Conservation (phyloP, 2,329 filamentous ascomycete species). For the Neobulgaria alba region DNA sequence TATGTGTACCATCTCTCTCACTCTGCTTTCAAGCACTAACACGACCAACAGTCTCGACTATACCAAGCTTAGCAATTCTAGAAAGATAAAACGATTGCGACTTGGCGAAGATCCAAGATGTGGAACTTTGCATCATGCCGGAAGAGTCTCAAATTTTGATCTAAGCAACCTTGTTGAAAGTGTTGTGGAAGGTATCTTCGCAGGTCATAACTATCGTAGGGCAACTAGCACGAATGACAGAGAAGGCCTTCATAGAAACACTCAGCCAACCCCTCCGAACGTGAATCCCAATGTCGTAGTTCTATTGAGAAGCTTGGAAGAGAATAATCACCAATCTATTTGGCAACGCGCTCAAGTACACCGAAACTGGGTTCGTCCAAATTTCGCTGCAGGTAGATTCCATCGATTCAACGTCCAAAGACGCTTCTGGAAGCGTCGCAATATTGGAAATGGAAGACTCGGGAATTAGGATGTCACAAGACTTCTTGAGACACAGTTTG, state of each 20-base stretch:
- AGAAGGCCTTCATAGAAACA: no score
- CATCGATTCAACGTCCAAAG: constrained; percentile 15
- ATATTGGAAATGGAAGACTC: constrained; percentile 47
- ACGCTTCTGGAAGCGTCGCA: constrained; percentile 14
- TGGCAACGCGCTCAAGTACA: constrained; percentile 55
- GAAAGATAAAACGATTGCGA: no score
- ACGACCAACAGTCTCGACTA: no score
- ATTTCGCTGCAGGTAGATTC: constrained; percentile 30
- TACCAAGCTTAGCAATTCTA: constrained; percentile 27
- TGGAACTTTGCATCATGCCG: constrained; percentile 15
- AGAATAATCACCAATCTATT: constrained; percentile 51
- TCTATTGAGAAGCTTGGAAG: constrained; percentile 23
- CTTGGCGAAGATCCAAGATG: no score
- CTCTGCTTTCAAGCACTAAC: no score
- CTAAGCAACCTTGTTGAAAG: constrained; percentile 30
- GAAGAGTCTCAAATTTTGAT: constrained; percentile 24
- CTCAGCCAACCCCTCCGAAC: no score
- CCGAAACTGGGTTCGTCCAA: constrained; percentile 40
- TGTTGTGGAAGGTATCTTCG: constrained; percentile 30
- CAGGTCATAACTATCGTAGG: no score
- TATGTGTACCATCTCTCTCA: no score
- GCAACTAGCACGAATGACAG: no score
- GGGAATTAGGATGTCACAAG: constrained; percentile 53
- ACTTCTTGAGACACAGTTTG: constrained; percentile 49
- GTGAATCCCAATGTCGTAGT: no score